Evolutionary conservation across 345 rosid species (phyloP), one percentile per base, ranked within the genome.

Genomic region (Dovyalis caffra): DNA sequence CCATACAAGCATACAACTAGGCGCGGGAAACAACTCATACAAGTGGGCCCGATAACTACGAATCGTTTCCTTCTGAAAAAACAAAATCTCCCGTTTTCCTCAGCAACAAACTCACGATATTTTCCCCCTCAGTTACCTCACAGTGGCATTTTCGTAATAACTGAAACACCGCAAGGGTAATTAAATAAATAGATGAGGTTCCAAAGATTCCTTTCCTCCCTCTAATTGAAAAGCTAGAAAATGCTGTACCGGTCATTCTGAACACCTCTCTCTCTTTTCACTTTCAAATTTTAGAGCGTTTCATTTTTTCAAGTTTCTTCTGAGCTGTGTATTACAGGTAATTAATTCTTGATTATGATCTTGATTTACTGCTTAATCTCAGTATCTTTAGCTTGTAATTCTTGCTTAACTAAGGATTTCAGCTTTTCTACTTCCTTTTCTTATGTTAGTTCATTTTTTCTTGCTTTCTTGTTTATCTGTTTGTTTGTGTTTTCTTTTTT

Each of bases 291-390:
- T 43, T 16, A 47, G 47, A 64, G 47, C 53, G 26, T 65, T 65
- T 66, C 31, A 15, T 61, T 58, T 66, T 66, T 33, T 57, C 34
- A 32, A 35, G 25, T 5, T 26, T 32, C 68, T 33, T 67, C 35
- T 69, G 43, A 71, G 85, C 83, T 73, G 70, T 68, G 64, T 33
- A 60, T 76, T 64, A 31, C 65, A 67, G 88, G 88, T 85, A 78
- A 65, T 38, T 67, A 3, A 7, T 47, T 14, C 49, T n/a, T 70
- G 43, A 63, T 76, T 38, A 64, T 80, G 53, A 61, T 31, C 64
- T 74, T 68, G 77, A 68, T 73, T 73, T 3, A 26, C 25, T n/a
- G 10, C 34, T 60, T 32, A 3, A 15, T 74, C 35, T 63, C 58
- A 5, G 8, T 12, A 15, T 32, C 31, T 23, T 5, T 20, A 21